Base-by-base conservation (phyloP, 345 rosid genomes). In the Bruguiera sexangula region DNA sequence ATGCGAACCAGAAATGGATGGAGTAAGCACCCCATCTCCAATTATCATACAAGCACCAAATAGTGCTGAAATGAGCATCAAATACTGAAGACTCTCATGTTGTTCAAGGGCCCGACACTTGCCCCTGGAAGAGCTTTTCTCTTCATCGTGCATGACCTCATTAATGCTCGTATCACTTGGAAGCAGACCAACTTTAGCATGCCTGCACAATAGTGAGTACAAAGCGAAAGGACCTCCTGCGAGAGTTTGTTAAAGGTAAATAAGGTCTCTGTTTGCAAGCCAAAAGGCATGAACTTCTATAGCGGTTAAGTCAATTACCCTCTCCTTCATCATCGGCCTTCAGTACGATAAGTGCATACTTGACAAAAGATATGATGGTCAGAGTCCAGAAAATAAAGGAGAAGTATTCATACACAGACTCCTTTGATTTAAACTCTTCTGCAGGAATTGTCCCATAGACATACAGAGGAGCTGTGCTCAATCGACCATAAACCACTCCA, bases 371-470 rank as follows among this genome's bases (percentile, higher is more conserved):
- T 70, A 84, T 71, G 55, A 81, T 39, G 30, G 89, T 84, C 65
- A 85, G 65, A 27, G 93, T 84, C 90, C 90, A 88, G 71, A 88
- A 85, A 66, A 85, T 77, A 62, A 88, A 84, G 30, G 90, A 88
- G 79, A 85, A 82, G 64, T 74, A 75, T 72, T 79, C 87, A n/a
- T 76, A 83, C 18, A 69, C 82, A 32, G 68, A 67, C 63, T 81
- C 81, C 9, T 68, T 70, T 48, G 88, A 75, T 72, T 67, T 63
- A 63, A 86, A 79, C 53, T 78, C 78, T 2, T 78, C 26, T 7
- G n/a, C 15, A 7, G 60, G 60, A 61, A 86, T 79, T 5, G 85
- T 78, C 20, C 81, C 80, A 67, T 79, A 88, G 37, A 86, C 90
- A 66, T 85, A 88, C n/a, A 86, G 66, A 18, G 88, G 90, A 69